Evolutionary conservation across 495 filamentous ascomycete genomes (phyloP), one percentile per base, ranked within the genome.

Genomic region (Staphylotrichum longicolle): DNA sequence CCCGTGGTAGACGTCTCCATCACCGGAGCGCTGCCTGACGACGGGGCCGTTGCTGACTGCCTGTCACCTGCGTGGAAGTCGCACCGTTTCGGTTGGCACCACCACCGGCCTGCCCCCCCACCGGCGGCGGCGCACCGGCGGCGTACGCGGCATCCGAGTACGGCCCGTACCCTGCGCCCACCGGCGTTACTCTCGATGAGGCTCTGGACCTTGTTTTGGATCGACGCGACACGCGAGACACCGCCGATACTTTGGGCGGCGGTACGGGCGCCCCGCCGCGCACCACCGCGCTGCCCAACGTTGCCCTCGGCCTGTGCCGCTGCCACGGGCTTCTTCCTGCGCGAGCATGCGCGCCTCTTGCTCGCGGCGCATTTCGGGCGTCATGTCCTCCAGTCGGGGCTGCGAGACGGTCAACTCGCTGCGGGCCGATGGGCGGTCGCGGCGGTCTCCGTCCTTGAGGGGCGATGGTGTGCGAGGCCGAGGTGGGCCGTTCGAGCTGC

Each of bases 361-460:
- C 70, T 98, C 94, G 33, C 94, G 86, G 37, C 91, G 86, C 80
- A 93, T 88, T 74, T 98, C 95, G 0, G 93, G 91, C 5, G 90
- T 85, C 72, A 96, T 82, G 45, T 90, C 87, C 52, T 91, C 84
- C 87, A 82, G 39, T 86, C n/a, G n/a, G n/a, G n/a, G n/a, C n/a
- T n/a, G n/a, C n/a, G n/a, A n/a, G n/a, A n/a, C n/a, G n/a, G n/a
- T n/a, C n/a, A n/a, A n/a, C n/a, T n/a, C n/a, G n/a, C n/a, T n/a
- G n/a, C n/a, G n/a, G n/a, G n/a, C n/a, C n/a, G n/a, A n/a, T n/a
- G n/a, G n/a, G n/a, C n/a, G n/a, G 46, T 81, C 79, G 49, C 75
- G 75, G 45, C 77, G 74, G n/a, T 78, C 80, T 30, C 77, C 66
- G 27, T 83, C 80, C 58, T 80, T 80, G 9, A 81, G 65, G 1